Base-by-base conservation (phyloP, 176 grass and related monocot species). In the Musa schizocarpa region DNA sequence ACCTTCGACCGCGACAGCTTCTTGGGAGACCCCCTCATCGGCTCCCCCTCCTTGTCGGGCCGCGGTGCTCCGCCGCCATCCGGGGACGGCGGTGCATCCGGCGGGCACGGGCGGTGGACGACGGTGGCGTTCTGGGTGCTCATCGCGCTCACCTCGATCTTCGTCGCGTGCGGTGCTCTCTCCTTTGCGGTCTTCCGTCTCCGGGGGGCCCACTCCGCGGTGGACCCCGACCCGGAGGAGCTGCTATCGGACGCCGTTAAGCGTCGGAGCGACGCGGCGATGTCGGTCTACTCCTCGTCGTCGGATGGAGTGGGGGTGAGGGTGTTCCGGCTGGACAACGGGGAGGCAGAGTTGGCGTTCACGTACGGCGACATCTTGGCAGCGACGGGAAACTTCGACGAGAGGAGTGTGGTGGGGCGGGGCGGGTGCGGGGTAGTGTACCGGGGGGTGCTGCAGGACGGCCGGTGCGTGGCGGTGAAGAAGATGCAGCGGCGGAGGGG, bases 381-480 rank as follows among this genome's bases (percentile, higher is more conserved):
- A 3, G 90, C 90, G n/a, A 98, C 95, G 9, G 54, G 76, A 11
- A 82, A 91, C 74, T 98, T 98, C 79, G 82, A 88, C 3, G 82
- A 91, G 12, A 72, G 82, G 77, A 80, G 88, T 19, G 84, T 98
- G 52, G 74, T 98, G 13, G 95, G 95, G 16, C 74, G 90, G 0
- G 95, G 95, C 1, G 95, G 95, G 49, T 93, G 84, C 68, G 88
- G 95, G 19, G 86, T 93, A 72, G 95, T 98, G 25, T 98, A 98
- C 77, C 80, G 84, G 20, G 95, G 90, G 19, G 65, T 84, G 54
- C 90, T 98, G 77, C 88, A 90, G 0, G 95, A 91, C 58, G 88
- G 90, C 0, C 86, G 95, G 11, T 71, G 52, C 11, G 90, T 98
- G 77, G 95, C 95, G 2, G 80, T 98, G 1, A 98, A 98, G 88